Conservation (phyloP, 2,329 filamentous ascomycete genomes). For the Trichoderma sp. region DNA sequence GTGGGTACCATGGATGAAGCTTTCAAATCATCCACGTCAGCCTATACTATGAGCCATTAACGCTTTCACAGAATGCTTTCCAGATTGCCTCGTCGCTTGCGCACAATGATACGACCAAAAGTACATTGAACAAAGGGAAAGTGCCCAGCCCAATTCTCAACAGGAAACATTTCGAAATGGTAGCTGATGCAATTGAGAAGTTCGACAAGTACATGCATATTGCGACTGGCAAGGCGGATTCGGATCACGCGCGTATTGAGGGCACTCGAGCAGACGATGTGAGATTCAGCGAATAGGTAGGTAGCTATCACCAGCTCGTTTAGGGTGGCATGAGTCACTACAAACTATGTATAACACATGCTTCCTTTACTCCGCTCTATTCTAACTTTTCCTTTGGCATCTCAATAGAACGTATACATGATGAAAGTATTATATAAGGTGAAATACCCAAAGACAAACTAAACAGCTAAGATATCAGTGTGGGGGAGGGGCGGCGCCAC, state of each 20-base stretch:
- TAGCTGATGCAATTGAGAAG: background rate
- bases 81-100: background rate
- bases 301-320: too few relatives aligned
- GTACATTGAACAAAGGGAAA: background rate
- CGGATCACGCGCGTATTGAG: background rate
- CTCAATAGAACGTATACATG: too few relatives aligned
- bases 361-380: too few relatives aligned
- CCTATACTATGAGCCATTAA: slow-evolving; percentile 33
- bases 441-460: too few relatives aligned
- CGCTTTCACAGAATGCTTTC: slow-evolving; percentile 35
- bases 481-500: slow-evolving; percentile 5
- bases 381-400: too few relatives aligned
- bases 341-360: too few relatives aligned
- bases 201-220: background rate
- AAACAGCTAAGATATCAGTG: background rate
- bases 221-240: background rate
- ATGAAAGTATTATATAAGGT: too few relatives aligned
- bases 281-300: background rate
- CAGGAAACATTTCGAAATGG: background rate
- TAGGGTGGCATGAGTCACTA: too few relatives aligned
- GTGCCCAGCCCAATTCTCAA: background rate
- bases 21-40: slow-evolving; percentile 51
- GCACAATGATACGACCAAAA: background rate
- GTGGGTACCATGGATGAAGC: slow-evolving; percentile 54
- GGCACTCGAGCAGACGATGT: background rate